Base-by-base conservation (phyloP, 768 basidiomycete genomes). In the Trametes cingulata region DNA sequence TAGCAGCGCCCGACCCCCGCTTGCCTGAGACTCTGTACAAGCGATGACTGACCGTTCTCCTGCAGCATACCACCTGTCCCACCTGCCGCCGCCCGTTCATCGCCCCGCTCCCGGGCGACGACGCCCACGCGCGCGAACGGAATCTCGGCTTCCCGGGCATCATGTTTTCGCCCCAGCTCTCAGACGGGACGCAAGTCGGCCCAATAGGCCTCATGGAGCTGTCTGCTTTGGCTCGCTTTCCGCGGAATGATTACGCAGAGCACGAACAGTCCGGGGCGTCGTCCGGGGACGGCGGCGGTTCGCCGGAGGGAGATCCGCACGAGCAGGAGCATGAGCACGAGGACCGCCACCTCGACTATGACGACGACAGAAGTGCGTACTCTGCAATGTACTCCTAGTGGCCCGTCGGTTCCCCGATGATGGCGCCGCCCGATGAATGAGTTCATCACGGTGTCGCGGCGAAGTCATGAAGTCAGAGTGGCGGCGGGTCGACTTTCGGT, bases 51-150 rank as follows among this genome's bases (percentile, higher is more conserved):
- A 15, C 39, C 13, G 14, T 40, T n/a, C 39, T 40, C 6, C 39
- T 14, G 36, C 39, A 40, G 39, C 6, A 40, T 13, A 40, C 39
- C n/a, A 40, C 39, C 39, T 40, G 39, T 46, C 70, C 68, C 13
- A 68, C 66, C 3, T 71, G 70, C 52, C 68, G 70, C 12, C 65
- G 63, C 2, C 60, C 65, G 1, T 56, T 69, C 56, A 49, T 69
- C 29, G 43, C 51, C 14, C 57, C 46, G 13, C 20, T 56, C n/a
- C 52, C 37, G 3, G 56, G 19, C 27, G 48, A 51, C 4, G 20
- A 51, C 9, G 43, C 14, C 50, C 35, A n/a, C 14, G 27, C 17
- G 53, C 40, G 6, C 3, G 36, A 20, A 40, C 20, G 22, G 19
- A 17, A 49, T 14, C 33, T 29, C 37, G 17, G 39, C 29, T 6